Evolutionary conservation across 345 rosid genomes (phyloP), one percentile per base, ranked within the genome.

Genomic region (Populus davidiana): DNA sequence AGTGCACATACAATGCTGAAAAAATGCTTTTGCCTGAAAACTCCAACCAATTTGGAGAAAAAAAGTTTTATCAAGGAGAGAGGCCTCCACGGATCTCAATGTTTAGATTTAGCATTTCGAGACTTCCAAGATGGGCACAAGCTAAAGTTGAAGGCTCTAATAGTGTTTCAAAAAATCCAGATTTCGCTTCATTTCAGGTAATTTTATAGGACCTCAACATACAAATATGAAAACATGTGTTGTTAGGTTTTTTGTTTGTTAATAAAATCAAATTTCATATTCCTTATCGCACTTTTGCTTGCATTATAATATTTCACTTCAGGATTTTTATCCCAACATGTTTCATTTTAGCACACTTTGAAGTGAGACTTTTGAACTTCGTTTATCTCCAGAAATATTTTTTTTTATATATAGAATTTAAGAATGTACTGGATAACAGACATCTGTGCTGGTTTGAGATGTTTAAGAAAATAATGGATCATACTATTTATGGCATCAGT

Each of bases 111-210:
- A 91, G 91, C 71, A 83, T 90, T 83, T 93, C 97, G 73, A 83
- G 93, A 75, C 91, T 93, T 83, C 98, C 98, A 78, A 90, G 84
- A 70, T 90, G 98, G 98, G 98, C 98, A 36, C 97, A 89, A 84
- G 77, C 83, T 29, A 90, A 88, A 87, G 88, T 90, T 69, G 84
- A 81, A 76, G 75, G 80, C 78, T 31, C 84, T 6, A 77, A 47
- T 78, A 77, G 43, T 71, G 73, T 76, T 78, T 70, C 74, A 67
- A 29, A 38, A 67, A 79, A 80, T 85, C 86, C 85, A 47, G 81
- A 79, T 72, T 81, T 79, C 79, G 59, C 75, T 78, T 79, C 87
- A 67, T 70, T 78, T 79, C 82, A 88, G 94, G 97, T 93, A 91
- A 69, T 70, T 68, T 77, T 75, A 72, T 75, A 68, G 54, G 75